A percentile compares a stretch with the other conserved stretches of the same genome.
Evolutionary conservation across 768 basidiomycete genomes (phyloP).

Genomic region (Lactarius evosmus): DNA sequence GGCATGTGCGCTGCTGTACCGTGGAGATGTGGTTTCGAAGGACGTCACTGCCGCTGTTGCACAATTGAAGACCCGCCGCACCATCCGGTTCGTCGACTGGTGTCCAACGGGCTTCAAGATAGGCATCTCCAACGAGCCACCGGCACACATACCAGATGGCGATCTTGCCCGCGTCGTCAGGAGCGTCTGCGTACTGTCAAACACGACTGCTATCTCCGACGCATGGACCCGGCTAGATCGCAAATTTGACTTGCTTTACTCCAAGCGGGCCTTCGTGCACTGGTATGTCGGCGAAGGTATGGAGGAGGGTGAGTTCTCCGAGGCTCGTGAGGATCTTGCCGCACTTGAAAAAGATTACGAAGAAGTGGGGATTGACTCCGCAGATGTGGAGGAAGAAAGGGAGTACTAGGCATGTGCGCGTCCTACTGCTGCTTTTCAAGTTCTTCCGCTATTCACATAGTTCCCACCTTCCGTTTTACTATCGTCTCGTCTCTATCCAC

Average conservation of each 20-base stretch:
- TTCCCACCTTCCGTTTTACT: background rate
- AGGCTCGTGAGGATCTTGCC: constrained; percentile 97
- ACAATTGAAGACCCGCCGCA: constrained; percentile 73
- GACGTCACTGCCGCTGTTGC: constrained; percentile 73
- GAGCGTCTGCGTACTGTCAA: constrained; percentile 75
- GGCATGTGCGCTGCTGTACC: constrained; percentile 69
- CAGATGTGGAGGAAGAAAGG: constrained; percentile 48
- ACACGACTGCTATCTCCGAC: constrained; percentile 66
- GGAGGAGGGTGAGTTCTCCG: constrained; percentile 96
- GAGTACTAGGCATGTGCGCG: constrained; percentile 40
- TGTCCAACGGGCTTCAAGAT: constrained; percentile 76
- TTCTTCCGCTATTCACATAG: background rate
- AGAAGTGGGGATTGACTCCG: constrained; percentile 64
- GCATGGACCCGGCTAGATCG: constrained; percentile 79
- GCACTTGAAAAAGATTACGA: constrained; percentile 97
- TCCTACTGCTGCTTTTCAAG: background rate
- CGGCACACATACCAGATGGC: constrained; percentile 70
- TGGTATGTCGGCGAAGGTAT: constrained; percentile 77
- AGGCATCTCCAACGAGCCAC: constrained; percentile 77
- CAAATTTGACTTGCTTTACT: constrained; percentile 78
- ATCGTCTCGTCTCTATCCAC: background rate
- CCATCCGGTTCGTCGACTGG: constrained; percentile 79
- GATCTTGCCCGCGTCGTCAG: constrained; percentile 73
- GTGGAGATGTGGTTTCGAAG: constrained; percentile 75
- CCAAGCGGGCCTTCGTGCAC: constrained; percentile 53